Base-by-base conservation (phyloP, 495 filamentous ascomycete species). In the Neurospora intermedia region DNA sequence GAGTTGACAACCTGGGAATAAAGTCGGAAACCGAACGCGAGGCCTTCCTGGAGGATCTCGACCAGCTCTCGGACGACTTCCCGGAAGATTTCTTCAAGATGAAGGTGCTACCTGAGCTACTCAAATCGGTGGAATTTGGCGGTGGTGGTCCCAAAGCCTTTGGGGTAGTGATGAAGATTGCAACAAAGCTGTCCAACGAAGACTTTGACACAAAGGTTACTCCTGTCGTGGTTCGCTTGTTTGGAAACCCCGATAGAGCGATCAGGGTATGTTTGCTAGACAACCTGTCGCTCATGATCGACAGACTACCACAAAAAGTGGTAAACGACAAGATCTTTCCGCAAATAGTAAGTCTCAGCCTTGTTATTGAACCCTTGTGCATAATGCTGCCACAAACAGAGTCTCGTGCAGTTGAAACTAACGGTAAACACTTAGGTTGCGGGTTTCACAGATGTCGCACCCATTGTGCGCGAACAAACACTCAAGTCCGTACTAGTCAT, bases 291-390 rank as follows among this genome's bases (percentile, higher is more conserved):
- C 79, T 88, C 27, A 98, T 99, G 93, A 96, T 97, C 77, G 93
- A 97, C 75, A 90, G 93, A 75, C 83, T 99, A 41, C 86, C 94
- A 16, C 93, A 94, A 78, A 97, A 94, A 82, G 84, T 93, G 70
- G 93, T 99, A 72, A 97, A 94, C 77, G 94, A 97, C 79, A 97
- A 94, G 80, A 96, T 99, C 70, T 99, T 97, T 78, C 96, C 96
- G 27, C 91, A 96, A 76, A 92, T 98, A 87, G 93, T 93, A 80
- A 76, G 78, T 77, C 40, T 6, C 69, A 6, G 27, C 2, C 18
- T 41, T 40, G 43, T n/a, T 69, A 66, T 54, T 54, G 45, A 48
- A 8, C 45, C 45, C 45, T 0, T 23, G 46, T 27, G 20, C n/a
- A 41, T 9, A 41, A 41, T 41, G 9, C 40, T 41, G 40, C 10